A percentile compares a stretch with the other conserved stretches of the same genome.
phyloP scores from a whole-genome alignment of 805 yeast species.

The Candida piceae region DNA sequence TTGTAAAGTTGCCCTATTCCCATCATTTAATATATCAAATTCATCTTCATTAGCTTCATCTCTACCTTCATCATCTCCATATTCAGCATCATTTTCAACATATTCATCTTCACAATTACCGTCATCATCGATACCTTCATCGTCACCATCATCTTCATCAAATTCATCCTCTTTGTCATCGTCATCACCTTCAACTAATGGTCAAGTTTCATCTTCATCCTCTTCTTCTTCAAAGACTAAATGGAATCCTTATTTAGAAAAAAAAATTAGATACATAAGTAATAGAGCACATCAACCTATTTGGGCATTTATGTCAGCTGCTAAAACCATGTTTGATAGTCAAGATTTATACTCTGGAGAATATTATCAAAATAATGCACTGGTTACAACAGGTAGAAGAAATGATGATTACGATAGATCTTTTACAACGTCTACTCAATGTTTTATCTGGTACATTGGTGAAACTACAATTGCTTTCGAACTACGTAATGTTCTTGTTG shows the following conservation, averaged over 20 bases:
- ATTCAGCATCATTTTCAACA: too few species aligned
- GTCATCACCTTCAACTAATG: too few species aligned
- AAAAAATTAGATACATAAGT: constrained; percentile 17
- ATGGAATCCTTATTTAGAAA: constrained; percentile 22
- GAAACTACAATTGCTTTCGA: constrained; percentile 49
- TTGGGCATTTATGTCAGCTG: constrained; percentile 49
- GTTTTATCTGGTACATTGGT: constrained; percentile 45
- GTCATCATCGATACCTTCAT: too few species aligned
- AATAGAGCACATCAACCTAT: constrained; percentile 39
- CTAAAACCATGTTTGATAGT: constrained; percentile 43
- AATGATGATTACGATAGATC: constrained; percentile 24
- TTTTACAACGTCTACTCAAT: constrained; percentile 25
- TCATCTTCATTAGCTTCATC: too few species aligned
- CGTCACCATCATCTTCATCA: too few species aligned
- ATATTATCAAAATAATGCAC: constrained; percentile 31
- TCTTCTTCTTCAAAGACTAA: constrained; percentile 9
- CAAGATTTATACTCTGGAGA: constrained; percentile 42
- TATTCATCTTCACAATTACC: constrained; percentile 1
- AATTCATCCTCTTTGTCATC: too few species aligned
- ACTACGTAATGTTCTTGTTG: constrained; percentile 38
- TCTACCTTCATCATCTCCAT: too few species aligned
- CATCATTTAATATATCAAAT: constrained; percentile 11
- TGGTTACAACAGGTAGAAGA: constrained; percentile 31
- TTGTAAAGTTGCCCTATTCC: constrained; percentile 28
- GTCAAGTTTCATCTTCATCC: background rate